Evolutionary conservation across 2,329 filamentous ascomycete genomes (phyloP).

Genomic region (Fusarium protoensiforme): DNA sequence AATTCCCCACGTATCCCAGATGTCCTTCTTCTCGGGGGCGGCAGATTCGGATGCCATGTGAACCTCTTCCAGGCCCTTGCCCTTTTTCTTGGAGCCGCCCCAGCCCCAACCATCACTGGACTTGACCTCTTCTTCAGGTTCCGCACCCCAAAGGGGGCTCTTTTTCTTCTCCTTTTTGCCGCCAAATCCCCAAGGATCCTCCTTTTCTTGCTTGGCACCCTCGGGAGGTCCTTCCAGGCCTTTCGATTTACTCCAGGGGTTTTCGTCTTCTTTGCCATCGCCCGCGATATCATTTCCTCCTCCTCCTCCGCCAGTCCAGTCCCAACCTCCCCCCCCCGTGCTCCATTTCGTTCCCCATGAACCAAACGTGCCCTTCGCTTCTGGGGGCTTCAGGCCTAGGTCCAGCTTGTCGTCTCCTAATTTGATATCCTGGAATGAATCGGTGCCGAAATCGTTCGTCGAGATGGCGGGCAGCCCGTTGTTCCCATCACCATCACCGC

Average conservation of each 20-base stretch:
- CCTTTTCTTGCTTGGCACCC: conserved; percentile 45
- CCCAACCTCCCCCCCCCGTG: conserved; percentile 60
- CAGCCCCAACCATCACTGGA: conserved; percentile 50
- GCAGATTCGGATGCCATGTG: conserved; percentile 38
- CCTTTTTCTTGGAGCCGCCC: conserved; percentile 51
- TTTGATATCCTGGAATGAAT: conserved; percentile 74
- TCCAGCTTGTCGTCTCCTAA: conserved; percentile 70
- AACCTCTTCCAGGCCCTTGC: conserved; percentile 35
- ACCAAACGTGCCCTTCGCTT: conserved; percentile 60
- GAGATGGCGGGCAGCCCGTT: conserved; percentile 42
- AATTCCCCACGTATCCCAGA: conserved; percentile 47
- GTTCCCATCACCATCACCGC: conserved; percentile 52
- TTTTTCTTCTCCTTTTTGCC: conserved; percentile 57
- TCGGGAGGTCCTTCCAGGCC: conserved; percentile 54
- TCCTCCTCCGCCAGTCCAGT: conserved; percentile 51
- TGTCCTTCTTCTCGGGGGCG: conserved; percentile 43
- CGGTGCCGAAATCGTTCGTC: conserved; percentile 57
- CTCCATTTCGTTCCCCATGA: conserved; percentile 71
- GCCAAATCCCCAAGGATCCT: conserved; percentile 47
- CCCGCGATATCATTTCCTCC: conserved; percentile 34
- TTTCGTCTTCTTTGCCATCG: conserved; percentile 43
- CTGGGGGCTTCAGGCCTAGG: conserved; percentile 62
- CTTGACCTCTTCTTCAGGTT: conserved; percentile 49
- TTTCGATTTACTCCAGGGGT: conserved; percentile 67
- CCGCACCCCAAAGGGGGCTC: conserved; percentile 49